phyloP scores from a whole-genome alignment of 129 eudicot genomes.

The Silybum marianum region DNA sequence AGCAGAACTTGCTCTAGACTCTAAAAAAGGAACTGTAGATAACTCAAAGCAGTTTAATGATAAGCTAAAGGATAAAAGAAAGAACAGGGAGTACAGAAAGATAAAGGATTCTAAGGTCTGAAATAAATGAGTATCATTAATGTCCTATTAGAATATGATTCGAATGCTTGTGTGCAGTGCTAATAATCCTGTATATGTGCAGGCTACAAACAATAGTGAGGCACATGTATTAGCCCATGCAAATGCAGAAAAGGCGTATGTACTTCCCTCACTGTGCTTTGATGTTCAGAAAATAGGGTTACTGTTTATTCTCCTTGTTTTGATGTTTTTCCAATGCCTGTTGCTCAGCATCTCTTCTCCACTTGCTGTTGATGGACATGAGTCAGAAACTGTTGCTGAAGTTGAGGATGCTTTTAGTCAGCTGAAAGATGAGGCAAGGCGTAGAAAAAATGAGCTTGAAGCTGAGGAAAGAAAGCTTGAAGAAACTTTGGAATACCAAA shows the following conservation, averaged over 20 bases:
- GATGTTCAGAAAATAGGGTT: neutral
- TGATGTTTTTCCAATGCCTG: conserved; percentile 4
- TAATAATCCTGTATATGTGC: conserved; percentile 29
- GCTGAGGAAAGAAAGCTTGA: conserved; percentile 97
- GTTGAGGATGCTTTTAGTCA: conserved; percentile 38
- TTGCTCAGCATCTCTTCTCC: conserved; percentile 45
- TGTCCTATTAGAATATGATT: conserved; percentile 3
- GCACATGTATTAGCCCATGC: conserved; percentile 29
- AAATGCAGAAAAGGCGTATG: conserved; percentile 45
- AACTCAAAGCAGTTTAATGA: conserved; percentile 59
- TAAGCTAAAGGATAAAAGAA: conserved; percentile 80
- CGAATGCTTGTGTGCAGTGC: conserved; percentile 6
- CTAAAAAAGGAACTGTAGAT: conserved; percentile 55
- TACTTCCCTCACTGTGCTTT: neutral
- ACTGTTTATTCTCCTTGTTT: neutral
- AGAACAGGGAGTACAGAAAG: conserved; percentile 67
- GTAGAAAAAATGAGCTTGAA: conserved; percentile 78
- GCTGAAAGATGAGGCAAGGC: conserved; percentile 66
- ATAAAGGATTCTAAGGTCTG: conserved; percentile 73
- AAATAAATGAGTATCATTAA: conserved; percentile 10
- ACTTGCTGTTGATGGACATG: conserved; percentile 46
- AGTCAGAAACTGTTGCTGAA: conserved; percentile 36
- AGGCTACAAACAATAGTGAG: conserved; percentile 47
- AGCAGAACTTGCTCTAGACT: conserved; percentile 82
- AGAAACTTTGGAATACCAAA: conserved; percentile 93